A percentile compares a stretch with the other conserved stretches of the same genome.
These are phyloP conservation scores for Pseudogymnoascus sp. DNA, from an alignment of 2,329 filamentous ascomycete genomes.

Conservation along the genomic window DNA sequence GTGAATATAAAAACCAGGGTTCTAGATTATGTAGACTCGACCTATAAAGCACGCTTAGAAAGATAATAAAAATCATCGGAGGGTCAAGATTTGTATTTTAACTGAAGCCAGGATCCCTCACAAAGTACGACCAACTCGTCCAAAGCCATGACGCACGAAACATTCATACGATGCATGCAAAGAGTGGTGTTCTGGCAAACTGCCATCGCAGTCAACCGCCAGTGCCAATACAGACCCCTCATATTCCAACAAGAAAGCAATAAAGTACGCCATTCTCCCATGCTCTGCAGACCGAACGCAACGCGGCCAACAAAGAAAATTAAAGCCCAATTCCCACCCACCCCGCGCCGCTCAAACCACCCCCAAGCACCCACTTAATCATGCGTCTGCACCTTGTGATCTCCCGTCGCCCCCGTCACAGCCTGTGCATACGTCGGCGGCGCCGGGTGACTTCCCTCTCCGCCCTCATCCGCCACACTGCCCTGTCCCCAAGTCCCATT, in stretches of 20 bases:
- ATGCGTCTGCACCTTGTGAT: slow-evolving; percentile 72
- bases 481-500: slow-evolving; percentile 25
- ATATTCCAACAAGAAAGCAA: neutral
- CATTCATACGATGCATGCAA: neutral
- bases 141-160: neutral
- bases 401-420: slow-evolving; percentile 77
- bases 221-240: neutral
- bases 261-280: slow-evolving; percentile 3
- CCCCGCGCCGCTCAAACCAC: neutral
- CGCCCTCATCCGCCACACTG: slow-evolving; percentile 28
- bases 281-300: neutral
- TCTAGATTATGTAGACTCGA: neutral
- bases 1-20: neutral
- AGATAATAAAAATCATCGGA: neutral
- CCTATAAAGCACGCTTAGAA: neutral
- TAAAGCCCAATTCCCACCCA: neutral
- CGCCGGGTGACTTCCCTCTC: slow-evolving; percentile 39
- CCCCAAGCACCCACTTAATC: slow-evolving; percentile 17
- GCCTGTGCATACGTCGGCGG: slow-evolving; percentile 81
- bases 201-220: neutral
- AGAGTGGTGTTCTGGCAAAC: neutral
- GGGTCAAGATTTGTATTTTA: neutral
- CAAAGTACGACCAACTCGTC: neutral
- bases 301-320: neutral
- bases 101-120: neutral